Evolutionary conservation across 208 protist species (phyloP), one percentile per base, ranked within the genome.

Genomic region (Plasmodiophora brassicae): DNA sequence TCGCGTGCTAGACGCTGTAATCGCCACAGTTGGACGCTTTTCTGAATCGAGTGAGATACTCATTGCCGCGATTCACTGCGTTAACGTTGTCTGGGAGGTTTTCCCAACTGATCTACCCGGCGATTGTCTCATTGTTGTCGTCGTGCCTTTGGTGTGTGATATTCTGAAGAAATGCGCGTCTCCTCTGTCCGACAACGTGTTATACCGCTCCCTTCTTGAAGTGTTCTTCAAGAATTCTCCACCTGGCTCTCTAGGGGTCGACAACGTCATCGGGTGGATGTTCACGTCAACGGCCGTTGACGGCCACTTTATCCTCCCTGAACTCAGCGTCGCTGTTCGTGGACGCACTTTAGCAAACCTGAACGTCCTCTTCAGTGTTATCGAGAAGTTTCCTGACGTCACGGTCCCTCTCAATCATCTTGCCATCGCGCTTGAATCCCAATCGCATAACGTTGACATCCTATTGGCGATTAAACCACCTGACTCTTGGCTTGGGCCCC

Each of bases 151-250:
- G 20, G 32, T 78, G 32, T 32, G 32, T 8, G 5, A 5, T 38
- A 8, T 78, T 78, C 65, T 78, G 32, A 5, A 32, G 32, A 5
- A 78, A 32, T 14, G n/a, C 41, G 65, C 10, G 20, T 44, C 32
- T 32, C 65, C 65, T 78, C 14, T 78, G 32, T 36, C 41, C 10
- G 65, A 78, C 5, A 32, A 78, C n/a, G 5, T 78, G 32, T 38
- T 78, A 38, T 32, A 78, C n/a, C 65, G 65, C 65, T 78, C 65
- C n/a, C 41, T 78, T 78, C 65, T 78, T 78, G 65, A 78, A 32
- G 10, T 78, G 20, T 5, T 78, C 65, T 78, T 32, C 5, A 14
- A 38, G 5, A 78, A 78, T 78, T 78, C 65, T 8, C 65, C 65
- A 36, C 65, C 65, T 36, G 65, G 65, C 32, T 44, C 65, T 38